phyloP scores from a whole-genome alignment of 257 asterid species.

The Solanum pimpinellifolium region DNA sequence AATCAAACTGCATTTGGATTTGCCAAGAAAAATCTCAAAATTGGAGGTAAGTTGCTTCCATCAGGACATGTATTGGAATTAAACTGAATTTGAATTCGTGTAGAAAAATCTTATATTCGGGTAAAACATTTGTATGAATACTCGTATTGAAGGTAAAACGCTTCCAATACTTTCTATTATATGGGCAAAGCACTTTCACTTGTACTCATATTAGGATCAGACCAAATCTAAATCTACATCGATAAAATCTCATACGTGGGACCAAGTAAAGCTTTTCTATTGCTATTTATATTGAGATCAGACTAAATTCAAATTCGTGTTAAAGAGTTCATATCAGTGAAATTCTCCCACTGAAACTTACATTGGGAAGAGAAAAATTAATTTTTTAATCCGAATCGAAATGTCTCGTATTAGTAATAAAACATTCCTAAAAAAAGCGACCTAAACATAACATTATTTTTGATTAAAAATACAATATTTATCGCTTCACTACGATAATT shows the following conservation, averaged over 20 bases:
- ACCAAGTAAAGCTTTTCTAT: neutral
- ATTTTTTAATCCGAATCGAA: fast-evolving
- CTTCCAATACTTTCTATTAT: neutral
- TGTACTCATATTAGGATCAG: neutral
- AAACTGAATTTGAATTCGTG: neutral
- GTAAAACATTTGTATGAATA: neutral
- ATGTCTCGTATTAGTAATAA: neutral
- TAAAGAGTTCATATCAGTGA: neutral
- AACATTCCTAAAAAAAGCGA: neutral
- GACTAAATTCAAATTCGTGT: fast-evolving
- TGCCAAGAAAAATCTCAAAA: neutral
- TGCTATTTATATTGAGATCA: neutral
- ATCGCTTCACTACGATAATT: neutral
- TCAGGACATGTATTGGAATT: neutral
- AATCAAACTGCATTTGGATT: neutral
- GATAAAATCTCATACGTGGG: neutral
- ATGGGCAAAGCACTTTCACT: neutral
- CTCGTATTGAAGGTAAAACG: neutral
- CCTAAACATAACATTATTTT: neutral
- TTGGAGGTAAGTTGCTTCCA: neutral
- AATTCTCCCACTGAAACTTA: fast-evolving
- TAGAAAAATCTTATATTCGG: neutral
- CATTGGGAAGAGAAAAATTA: neutral
- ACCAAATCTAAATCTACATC: neutral
- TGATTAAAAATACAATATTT: fast-evolving